Conservation (phyloP, 176 grass and related monocot species). For the Poa annua region DNA sequence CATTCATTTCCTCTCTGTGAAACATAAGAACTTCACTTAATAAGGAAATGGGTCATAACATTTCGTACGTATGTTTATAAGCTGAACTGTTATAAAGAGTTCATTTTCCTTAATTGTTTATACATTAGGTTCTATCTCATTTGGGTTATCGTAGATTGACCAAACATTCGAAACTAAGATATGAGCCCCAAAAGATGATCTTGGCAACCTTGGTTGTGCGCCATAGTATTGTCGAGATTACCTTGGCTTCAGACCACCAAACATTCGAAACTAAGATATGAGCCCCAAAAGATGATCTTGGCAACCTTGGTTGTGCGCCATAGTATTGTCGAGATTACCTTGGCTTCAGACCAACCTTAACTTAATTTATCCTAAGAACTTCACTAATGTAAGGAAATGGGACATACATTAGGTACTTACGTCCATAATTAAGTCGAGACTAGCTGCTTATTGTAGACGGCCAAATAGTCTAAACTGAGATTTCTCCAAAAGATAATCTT, state of each 20-base stretch:
- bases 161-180: too few relatives aligned
- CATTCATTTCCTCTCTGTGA: not conserved
- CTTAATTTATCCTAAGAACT: not conserved
- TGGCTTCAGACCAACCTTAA: too few relatives aligned
- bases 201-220: too few relatives aligned
- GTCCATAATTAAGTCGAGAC: too few relatives aligned
- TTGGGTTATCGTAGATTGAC: not conserved
- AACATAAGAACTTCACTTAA: not conserved
- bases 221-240: too few relatives aligned
- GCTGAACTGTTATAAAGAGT: not conserved
- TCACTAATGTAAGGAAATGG: not conserved
- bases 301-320: too few relatives aligned
- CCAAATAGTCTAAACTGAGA: not conserved
- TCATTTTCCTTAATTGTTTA: not conserved
- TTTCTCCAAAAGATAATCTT: not conserved
- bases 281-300: too few relatives aligned
- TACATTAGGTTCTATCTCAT: not conserved
- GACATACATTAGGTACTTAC: not conserved
- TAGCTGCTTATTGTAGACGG: not conserved
- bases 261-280: too few relatives aligned
- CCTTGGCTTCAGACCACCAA: too few relatives aligned
- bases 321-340: too few relatives aligned
- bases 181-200: too few relatives aligned
- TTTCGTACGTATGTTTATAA: not conserved
- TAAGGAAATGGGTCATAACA: conserved; percentile 21